These are phyloP conservation scores for Ceratobasidium sp. DNA, from an alignment of 1,284 basidiomycete genomes.

Conservation along the genomic window DNA sequence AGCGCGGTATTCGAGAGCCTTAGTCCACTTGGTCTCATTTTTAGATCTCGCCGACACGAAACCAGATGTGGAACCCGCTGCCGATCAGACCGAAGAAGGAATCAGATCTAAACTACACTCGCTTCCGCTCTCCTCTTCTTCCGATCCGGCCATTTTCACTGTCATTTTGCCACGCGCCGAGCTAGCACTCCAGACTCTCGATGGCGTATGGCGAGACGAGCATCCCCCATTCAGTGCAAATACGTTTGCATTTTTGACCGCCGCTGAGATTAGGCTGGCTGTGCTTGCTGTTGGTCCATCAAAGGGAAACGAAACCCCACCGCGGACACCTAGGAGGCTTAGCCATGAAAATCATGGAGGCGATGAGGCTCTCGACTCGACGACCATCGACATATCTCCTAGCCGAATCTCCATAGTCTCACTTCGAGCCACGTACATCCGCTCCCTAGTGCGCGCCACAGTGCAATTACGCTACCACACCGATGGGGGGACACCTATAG, in stretches of 20 bases:
- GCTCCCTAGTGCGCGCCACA: constrained; percentile 31
- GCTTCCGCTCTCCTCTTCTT: constrained; percentile 19
- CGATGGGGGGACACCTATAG: constrained; percentile 39
- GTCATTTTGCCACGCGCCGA: constrained; percentile 14
- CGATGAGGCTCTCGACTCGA: neutral
- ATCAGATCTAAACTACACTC: constrained; percentile 24
- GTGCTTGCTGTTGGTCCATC: neutral
- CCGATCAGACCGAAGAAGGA: neutral
- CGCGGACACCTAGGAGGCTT: neutral
- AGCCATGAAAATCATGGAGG: too few species aligned
- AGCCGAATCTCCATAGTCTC: neutral
- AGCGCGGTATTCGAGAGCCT: constrained; percentile 21
- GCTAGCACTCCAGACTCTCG: constrained; percentile 21
- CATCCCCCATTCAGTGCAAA: constrained; percentile 37
- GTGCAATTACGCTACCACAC: constrained; percentile 35
- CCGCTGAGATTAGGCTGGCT: constrained; percentile 15
- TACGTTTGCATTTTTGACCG: constrained; percentile 33
- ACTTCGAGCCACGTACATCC: constrained; percentile 29
- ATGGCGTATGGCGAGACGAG: constrained; percentile 38
- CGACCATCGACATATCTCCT: neutral
- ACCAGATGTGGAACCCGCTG: neutral
- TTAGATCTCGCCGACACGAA: neutral
- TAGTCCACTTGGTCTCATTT: constrained; percentile 7
- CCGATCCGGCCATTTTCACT: neutral
- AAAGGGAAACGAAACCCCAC: neutral